phyloP scores from a whole-genome alignment of 345 rosid genomes.

The Lepidium africanum region DNA sequence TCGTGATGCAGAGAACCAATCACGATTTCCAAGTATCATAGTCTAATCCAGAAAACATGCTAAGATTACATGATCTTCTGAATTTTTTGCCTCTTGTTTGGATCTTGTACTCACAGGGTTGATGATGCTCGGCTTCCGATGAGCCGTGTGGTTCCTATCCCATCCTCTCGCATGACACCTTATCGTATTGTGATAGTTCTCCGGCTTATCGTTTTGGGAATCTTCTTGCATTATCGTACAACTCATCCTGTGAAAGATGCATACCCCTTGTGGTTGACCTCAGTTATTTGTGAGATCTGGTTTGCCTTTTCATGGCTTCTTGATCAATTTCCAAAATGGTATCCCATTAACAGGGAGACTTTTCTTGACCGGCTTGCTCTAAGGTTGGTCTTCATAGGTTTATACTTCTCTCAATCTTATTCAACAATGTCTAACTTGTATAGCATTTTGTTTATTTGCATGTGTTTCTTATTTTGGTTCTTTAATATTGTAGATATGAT shows the following conservation, averaged over 20 bases:
- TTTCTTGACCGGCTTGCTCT: constrained; percentile 83
- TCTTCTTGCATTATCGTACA: constrained; percentile 80
- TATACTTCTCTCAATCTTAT: neutral
- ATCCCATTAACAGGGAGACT: constrained; percentile 86
- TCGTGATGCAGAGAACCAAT: neutral
- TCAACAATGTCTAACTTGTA: constrained; percentile 33
- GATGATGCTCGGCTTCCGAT: constrained; percentile 82
- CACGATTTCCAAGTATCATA: neutral
- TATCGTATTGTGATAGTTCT: constrained; percentile 67
- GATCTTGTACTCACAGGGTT: constrained; percentile 46
- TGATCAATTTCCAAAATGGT: constrained; percentile 99
- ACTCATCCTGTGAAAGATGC: constrained; percentile 92
- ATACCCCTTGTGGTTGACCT: constrained; percentile 78
- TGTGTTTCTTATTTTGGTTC: neutral
- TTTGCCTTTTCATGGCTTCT: constrained; percentile 97
- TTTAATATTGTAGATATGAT: constrained; percentile 52
- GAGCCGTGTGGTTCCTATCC: constrained; percentile 74
- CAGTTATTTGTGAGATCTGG: constrained; percentile 98
- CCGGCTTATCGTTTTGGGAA: constrained; percentile 86
- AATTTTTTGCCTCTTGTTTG: constrained; percentile 32
- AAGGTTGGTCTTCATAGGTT: constrained; percentile 41
- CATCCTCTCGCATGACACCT: constrained; percentile 72
- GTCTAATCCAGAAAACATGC: neutral
- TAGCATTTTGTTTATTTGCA: neutral
- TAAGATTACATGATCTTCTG: neutral